Conservation (phyloP, 441 rosid genomes). For the Dalechampia spathulata region DNA sequence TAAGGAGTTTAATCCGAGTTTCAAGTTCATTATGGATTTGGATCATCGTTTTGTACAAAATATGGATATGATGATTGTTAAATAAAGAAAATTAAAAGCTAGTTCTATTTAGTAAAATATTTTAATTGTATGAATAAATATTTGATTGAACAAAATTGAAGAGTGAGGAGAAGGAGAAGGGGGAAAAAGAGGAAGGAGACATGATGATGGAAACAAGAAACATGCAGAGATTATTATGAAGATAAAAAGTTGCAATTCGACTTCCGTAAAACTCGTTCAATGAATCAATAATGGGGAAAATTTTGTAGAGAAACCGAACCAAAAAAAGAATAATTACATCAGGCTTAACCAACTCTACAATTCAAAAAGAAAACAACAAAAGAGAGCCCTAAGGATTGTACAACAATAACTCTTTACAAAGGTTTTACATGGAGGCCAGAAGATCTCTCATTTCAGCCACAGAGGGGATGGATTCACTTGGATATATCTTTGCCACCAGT, state of each 20-base stretch:
- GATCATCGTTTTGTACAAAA: too few relatives aligned
- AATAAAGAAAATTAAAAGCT: too few relatives aligned
- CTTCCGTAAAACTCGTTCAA: not conserved
- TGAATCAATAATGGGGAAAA: conserved; percentile 12
- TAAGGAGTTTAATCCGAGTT: too few relatives aligned
- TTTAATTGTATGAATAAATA: too few relatives aligned
- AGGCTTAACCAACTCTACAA: conserved; percentile 14
- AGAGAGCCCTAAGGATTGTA: conserved; percentile 17
- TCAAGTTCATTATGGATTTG: too few relatives aligned
- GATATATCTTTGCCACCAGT: conserved; percentile 84
- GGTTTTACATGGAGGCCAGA: conserved; percentile 66
- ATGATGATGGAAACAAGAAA: not conserved
- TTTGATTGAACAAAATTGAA: too few relatives aligned
- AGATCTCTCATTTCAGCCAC: conserved; percentile 77
- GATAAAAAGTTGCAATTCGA: conserved; percentile 1
- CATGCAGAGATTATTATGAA: not conserved
- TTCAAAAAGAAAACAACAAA: not conserved
- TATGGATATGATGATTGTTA: too few relatives aligned
- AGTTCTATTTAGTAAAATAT: too few relatives aligned
- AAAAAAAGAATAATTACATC: conserved; percentile 23
- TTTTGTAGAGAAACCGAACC: not conserved
- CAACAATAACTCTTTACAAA: conserved; percentile 15
- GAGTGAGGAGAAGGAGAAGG: too few relatives aligned
- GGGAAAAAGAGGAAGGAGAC: not conserved
- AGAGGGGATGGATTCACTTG: conserved; percentile 61